Conservation (phyloP, 2,329 filamentous ascomycete genomes). For the Aureobasidium melanogenum region DNA sequence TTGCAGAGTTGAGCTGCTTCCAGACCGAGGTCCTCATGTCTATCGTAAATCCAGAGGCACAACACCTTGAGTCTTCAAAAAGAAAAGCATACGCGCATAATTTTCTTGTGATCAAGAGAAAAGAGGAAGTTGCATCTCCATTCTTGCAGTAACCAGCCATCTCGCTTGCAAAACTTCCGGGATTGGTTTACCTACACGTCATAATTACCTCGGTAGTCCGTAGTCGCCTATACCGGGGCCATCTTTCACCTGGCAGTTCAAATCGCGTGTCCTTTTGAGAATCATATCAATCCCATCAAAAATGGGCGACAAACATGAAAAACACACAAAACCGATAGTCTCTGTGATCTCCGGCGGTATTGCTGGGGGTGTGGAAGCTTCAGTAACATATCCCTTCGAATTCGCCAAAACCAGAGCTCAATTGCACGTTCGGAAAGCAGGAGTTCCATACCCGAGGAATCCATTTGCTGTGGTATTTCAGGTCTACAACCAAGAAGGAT, state of each 20-base stretch:
- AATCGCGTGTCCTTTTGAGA: background rate
- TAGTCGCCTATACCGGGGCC: background rate
- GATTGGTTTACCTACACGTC: background rate
- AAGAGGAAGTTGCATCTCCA: background rate
- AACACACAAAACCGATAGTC: conserved; percentile 24
- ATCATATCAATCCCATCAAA: background rate
- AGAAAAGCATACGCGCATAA: background rate
- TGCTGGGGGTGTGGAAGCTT: conserved; percentile 27
- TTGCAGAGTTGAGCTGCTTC: background rate
- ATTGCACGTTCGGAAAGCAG: conserved; percentile 31
- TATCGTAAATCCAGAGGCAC: background rate
- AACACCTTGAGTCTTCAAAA: too few relatives aligned
- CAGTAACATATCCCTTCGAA: conserved; percentile 50
- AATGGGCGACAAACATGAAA: conserved; percentile 1
- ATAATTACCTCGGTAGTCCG: background rate
- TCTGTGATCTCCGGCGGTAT: conserved; percentile 28
- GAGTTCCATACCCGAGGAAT: conserved; percentile 40
- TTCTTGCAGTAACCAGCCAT: background rate
- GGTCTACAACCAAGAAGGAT: conserved; percentile 48
- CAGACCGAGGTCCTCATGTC: background rate
- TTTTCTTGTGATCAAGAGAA: background rate
- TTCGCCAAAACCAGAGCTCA: conserved; percentile 59
- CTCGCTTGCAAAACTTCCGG: background rate
- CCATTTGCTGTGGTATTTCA: conserved; percentile 49
- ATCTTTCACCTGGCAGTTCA: too few relatives aligned